Percentiles rank a stretch among this genome's conserved stretches.
phyloP scores from a whole-genome alignment of 495 filamentous ascomycete genomes.

The Clavariopsis aquatica region DNA sequence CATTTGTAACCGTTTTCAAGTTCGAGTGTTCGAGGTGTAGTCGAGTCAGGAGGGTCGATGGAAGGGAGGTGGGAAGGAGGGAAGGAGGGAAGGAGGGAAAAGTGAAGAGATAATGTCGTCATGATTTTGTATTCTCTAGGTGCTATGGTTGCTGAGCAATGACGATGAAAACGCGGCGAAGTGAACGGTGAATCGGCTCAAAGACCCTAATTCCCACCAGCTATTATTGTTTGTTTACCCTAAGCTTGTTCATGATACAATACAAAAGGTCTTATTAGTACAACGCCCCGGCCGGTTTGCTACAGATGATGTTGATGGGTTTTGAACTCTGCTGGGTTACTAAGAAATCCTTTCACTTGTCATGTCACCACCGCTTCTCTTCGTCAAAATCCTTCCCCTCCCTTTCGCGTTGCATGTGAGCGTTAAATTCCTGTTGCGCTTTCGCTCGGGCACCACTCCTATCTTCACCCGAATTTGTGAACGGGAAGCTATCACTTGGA shows the following conservation, averaged over 20 bases:
- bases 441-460: constrained; percentile 47
- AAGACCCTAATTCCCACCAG: not conserved
- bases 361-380: constrained; percentile 21
- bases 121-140: too few species aligned
- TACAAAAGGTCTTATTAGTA: not conserved
- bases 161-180: not conserved
- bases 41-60: too few species aligned
- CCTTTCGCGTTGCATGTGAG: constrained; percentile 51
- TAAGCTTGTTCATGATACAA: not conserved
- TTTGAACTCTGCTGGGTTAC: not conserved
- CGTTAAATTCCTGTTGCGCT: constrained; percentile 57
- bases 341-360: not conserved
- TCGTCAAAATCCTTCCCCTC: constrained; percentile 33
- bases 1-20: too few species aligned
- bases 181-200: not conserved
- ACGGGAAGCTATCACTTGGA: constrained; percentile 47
- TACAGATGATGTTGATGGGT: not conserved
- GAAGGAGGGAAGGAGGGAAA: too few species aligned
- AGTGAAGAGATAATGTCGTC: too few species aligned
- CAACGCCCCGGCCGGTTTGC: not conserved
- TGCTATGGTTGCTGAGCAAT: not conserved
- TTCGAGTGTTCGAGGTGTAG: too few species aligned
- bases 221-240: not conserved
- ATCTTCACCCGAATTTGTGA: constrained; percentile 46
- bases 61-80: too few species aligned